phyloP scores from a whole-genome alignment of 2,329 filamentous ascomycete species.

The Colletotrichum sp. region DNA sequence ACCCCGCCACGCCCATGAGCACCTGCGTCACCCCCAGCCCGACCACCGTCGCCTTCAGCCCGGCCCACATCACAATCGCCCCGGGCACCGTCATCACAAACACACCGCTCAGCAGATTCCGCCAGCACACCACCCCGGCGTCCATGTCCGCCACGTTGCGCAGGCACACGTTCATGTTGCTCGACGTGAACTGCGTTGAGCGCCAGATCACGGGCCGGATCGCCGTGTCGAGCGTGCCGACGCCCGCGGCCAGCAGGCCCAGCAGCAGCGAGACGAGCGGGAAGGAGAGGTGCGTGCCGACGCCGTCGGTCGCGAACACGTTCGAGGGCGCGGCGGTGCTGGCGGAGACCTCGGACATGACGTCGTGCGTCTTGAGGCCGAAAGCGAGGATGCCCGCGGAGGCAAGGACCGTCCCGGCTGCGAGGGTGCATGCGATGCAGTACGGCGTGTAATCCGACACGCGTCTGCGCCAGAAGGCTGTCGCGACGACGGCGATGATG shows the following conservation, averaged over 20 bases:
- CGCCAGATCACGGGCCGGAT: conserved; percentile 46
- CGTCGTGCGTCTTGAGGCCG: conserved; percentile 44
- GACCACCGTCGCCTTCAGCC: conserved; percentile 41
- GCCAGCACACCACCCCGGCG: conserved; percentile 44
- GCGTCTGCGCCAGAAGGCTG: conserved; percentile 36
- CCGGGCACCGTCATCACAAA: conserved; percentile 48
- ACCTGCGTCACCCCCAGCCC: conserved; percentile 48
- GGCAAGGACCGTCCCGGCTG: conserved; percentile 40
- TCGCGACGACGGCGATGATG: conserved; percentile 32
- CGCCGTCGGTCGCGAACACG: conserved; percentile 30
- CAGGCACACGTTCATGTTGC: conserved; percentile 48
- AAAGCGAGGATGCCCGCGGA: conserved; percentile 49
- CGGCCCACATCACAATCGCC: conserved; percentile 32
- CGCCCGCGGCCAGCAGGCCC: conserved; percentile 50
- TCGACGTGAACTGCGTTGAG: conserved; percentile 54
- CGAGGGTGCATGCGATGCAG: conserved; percentile 37
- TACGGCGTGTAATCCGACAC: conserved; percentile 35
- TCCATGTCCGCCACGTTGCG: conserved; percentile 55
- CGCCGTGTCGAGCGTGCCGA: conserved; percentile 43
- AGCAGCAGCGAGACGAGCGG: conserved; percentile 50
- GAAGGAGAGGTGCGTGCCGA: conserved; percentile 36
- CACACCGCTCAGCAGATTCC: conserved; percentile 43
- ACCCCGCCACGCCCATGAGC: conserved; percentile 36
- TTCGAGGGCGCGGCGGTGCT: conserved; percentile 21
- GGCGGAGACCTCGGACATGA: conserved; percentile 32